Percentiles rank a stretch among this genome's conserved stretches.
Evolutionary conservation across 2,329 filamentous ascomycete species (phyloP).

Genomic region (Stagonosporopsis rhizophila): DNA sequence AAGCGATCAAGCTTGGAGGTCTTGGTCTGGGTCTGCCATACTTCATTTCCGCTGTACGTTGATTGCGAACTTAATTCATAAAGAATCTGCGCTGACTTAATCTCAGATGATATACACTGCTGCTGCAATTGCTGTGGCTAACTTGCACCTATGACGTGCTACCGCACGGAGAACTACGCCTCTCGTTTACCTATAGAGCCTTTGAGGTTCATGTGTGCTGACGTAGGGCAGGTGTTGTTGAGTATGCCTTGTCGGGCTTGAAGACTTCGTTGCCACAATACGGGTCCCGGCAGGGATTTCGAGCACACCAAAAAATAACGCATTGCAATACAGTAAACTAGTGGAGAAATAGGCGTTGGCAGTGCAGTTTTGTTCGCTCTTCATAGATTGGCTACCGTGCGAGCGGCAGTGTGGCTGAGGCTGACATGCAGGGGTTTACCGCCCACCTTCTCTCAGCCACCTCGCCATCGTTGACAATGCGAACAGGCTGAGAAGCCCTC

Average conservation of each 20-base stretch:
- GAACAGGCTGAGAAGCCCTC: neutral
- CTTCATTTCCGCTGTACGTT: conserved; percentile 23
- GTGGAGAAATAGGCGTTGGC: too few species aligned
- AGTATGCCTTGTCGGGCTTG: too few species aligned
- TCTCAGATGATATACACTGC: neutral
- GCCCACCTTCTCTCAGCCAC: neutral
- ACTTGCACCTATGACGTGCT: neutral
- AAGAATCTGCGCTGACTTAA: neutral
- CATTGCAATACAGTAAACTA: too few species aligned
- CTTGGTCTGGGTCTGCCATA: conserved; percentile 44
- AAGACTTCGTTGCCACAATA: too few species aligned
- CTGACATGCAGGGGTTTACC: neutral
- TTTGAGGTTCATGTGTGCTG: neutral
- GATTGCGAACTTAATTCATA: neutral
- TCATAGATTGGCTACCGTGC: neutral
- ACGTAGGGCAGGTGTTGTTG: too few species aligned
- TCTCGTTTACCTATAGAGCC: neutral
- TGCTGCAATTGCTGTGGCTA: neutral
- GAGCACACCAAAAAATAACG: too few species aligned
- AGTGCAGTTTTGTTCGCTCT: neutral
- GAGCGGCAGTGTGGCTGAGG: neutral
- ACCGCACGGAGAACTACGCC: neutral
- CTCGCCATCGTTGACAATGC: neutral
- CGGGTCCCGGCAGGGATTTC: too few species aligned
- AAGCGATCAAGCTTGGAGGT: conserved; percentile 45